Percentiles rank a stretch among this genome's conserved stretches.
These are phyloP conservation scores for Cairneyella variabilis DNA, from an alignment of 495 filamentous ascomycete genomes.

Conservation along the genomic window DNA sequence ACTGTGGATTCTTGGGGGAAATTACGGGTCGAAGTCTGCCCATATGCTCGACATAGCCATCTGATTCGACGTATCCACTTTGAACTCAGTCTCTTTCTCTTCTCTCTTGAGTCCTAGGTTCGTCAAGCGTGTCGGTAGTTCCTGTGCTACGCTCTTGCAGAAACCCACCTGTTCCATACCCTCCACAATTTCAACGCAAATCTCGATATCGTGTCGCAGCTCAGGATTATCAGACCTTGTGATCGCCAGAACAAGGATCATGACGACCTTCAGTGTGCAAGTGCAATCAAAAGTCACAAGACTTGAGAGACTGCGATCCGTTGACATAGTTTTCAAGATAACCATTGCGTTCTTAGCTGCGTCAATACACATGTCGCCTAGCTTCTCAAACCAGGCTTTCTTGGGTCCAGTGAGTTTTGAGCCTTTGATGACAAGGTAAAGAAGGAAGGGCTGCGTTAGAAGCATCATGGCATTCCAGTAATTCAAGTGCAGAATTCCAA, in stretches of 20 bases:
- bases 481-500: conserved; percentile 28
- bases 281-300: conserved; percentile 27
- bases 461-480: conserved; percentile 30
- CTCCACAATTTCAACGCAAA: conserved; percentile 1
- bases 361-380: conserved; percentile 29
- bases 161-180: conserved; percentile 16
- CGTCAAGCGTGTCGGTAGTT: conserved; percentile 7
- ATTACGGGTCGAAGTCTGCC: conserved; percentile 2
- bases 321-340: conserved; percentile 26
- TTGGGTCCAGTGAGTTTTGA: conserved; percentile 18
- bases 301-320: conserved; percentile 23
- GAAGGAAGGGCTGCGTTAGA: conserved; percentile 28
- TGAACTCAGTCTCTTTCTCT: not conserved
- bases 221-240: conserved; percentile 1
- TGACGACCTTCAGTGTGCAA: conserved; percentile 24
- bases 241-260: conserved; percentile 27
- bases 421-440: conserved; percentile 25
- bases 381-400: conserved; percentile 26
- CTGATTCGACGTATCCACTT: not conserved
- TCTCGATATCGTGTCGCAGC: conserved; percentile 1
- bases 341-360: conserved; percentile 25
- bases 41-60: not conserved
- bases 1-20: not conserved
- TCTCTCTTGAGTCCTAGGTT: conserved; percentile 3
- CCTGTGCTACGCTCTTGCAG: conserved; percentile 4